Percentiles rank a stretch among this genome's conserved stretches.
phyloP scores from a whole-genome alignment of 2,329 filamentous ascomycete species.

The Intubia oerlemansii region DNA sequence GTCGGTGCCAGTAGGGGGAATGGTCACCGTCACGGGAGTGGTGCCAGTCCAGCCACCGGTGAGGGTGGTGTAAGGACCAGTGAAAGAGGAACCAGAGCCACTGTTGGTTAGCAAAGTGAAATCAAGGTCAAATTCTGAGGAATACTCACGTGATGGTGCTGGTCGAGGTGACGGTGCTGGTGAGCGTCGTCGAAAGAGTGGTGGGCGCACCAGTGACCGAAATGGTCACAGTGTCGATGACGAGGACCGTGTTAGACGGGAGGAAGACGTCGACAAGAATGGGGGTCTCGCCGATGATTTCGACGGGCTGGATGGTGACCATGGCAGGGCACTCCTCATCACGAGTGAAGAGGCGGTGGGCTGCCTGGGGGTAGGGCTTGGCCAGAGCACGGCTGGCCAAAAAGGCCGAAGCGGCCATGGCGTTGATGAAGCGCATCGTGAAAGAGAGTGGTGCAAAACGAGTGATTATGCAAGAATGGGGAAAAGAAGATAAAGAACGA shows the following conservation, averaged over 20 bases:
- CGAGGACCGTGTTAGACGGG: constrained; percentile 5
- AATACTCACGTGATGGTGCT: too few species aligned
- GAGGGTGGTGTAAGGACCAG: constrained; percentile 8
- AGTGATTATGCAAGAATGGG: not conserved
- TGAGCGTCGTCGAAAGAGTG: constrained; percentile 4
- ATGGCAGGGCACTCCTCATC: constrained; percentile 5
- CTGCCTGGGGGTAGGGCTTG: constrained; percentile 1
- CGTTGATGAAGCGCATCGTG: constrained; percentile 2
- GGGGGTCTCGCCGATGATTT: constrained; percentile 4
- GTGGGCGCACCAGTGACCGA: constrained; percentile 6
- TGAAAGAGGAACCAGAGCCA: constrained; percentile 2
- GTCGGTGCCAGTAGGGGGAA: constrained; percentile 4
- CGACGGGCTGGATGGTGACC: constrained; percentile 6
- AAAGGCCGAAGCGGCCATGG: constrained; percentile 2
- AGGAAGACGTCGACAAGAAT: constrained; percentile 4
- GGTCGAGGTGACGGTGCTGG: constrained; percentile 4
- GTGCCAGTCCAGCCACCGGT: constrained; percentile 7
- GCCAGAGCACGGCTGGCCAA: constrained; percentile 2
- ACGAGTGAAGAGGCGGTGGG: not conserved
- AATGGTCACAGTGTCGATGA: constrained; percentile 5
- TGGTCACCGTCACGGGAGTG: constrained; percentile 4
- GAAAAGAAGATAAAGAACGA: not conserved
- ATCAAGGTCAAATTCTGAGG: too few species aligned
- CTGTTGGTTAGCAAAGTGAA: not conserved
- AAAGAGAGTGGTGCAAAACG: not conserved